A percentile compares a stretch with the other conserved stretches of the same genome.
Conservation (phyloP, 2,329 filamentous ascomycete species). For the Nigrograna mackinnonii region DNA sequence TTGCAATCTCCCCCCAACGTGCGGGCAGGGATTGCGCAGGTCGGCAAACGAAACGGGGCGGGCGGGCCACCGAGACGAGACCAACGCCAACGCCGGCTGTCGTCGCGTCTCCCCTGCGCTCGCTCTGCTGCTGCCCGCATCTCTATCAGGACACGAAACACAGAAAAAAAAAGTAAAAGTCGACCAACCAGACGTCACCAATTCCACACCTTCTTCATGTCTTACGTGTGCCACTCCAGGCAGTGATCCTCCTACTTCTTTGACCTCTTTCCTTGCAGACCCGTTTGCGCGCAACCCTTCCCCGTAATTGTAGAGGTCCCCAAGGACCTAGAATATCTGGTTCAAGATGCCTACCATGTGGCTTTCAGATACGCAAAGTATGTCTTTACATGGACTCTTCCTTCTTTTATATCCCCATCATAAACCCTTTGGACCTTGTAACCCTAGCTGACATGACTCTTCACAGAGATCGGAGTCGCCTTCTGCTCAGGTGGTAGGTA, state of each 20-base stretch:
- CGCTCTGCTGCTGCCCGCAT: constrained; percentile 9
- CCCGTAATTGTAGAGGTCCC: no score
- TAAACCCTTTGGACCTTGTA: no score
- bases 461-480: constrained; percentile 87
- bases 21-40: background rate
- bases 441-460: background rate
- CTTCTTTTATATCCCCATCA: background rate
- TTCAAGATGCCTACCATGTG: constrained; percentile 84
- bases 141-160: constrained; percentile 36
- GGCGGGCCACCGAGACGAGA: no score
- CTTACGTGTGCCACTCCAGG: no score
- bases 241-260: no score
- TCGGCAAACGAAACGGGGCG: background rate
- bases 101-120: background rate
- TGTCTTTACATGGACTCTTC: constrained; percentile 37
- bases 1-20: no score
- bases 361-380: constrained; percentile 95
- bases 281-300: no score
- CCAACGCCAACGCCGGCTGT: constrained; percentile 5
- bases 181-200: background rate
- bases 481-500: constrained; percentile 96
- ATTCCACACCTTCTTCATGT: no score
- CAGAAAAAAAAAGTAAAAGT: constrained; percentile 14
- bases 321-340: no score
- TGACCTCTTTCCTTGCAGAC: no score